Conservation (phyloP, 139 green algal genomes). For the Tetradesmus obliquus region DNA sequence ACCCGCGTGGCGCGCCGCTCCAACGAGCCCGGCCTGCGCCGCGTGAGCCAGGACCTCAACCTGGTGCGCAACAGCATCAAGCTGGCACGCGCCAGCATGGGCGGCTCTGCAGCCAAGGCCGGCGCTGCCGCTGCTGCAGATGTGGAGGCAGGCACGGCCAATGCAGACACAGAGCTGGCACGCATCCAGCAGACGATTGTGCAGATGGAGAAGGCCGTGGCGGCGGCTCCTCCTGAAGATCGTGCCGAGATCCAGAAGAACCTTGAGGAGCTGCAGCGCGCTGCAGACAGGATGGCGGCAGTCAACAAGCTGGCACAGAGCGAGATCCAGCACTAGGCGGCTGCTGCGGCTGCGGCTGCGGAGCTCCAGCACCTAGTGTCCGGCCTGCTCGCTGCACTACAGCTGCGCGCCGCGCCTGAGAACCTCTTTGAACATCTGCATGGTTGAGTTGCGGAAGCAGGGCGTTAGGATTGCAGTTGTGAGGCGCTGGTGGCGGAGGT, state of each 20-base stretch:
- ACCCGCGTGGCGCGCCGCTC: constrained; percentile 9
- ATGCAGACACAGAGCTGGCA: constrained; percentile 25
- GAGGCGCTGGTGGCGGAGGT: background rate
- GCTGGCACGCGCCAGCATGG: constrained; percentile 44
- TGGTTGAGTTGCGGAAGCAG: too few relatives aligned
- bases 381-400: background rate
- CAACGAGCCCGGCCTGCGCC: constrained; percentile 48
- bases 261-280: constrained; percentile 28
- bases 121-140: constrained; percentile 4
- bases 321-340: background rate
- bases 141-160: background rate
- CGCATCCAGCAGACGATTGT: constrained; percentile 43
- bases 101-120: background rate
- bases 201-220: constrained; percentile 48
- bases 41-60: constrained; percentile 45
- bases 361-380: background rate
- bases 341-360: background rate
- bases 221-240: constrained; percentile 33
- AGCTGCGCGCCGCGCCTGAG: background rate
- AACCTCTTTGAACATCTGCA: background rate
- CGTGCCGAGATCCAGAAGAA: constrained; percentile 41
- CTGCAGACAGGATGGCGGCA: constrained; percentile 27
- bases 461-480: background rate
- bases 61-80: constrained; percentile 48
- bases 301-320: constrained; percentile 40